phyloP scores from a whole-genome alignment of 129 eudicot genomes.

The Flaveria robusta region DNA sequence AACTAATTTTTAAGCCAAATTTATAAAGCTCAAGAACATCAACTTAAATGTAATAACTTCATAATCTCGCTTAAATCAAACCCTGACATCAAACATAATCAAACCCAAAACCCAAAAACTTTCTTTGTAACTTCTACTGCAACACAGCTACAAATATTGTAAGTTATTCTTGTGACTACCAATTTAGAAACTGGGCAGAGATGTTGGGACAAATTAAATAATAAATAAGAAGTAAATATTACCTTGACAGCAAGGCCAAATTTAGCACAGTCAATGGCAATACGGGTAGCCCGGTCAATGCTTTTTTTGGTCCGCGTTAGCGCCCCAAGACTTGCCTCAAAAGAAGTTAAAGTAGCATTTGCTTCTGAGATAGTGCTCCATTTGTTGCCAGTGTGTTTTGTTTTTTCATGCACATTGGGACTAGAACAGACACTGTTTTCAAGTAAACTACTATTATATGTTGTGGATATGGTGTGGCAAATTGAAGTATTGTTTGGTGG shows the following conservation, averaged over 20 bases:
- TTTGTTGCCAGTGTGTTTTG: conserved; percentile 45
- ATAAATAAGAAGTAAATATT: not conserved
- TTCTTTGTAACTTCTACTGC: not conserved
- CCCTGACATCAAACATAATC: not conserved
- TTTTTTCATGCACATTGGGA: conserved; percentile 49
- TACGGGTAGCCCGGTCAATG: conserved; percentile 86
- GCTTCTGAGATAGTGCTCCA: conserved; percentile 61
- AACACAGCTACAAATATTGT: not conserved
- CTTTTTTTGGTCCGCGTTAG: conserved; percentile 88
- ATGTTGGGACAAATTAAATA: not conserved
- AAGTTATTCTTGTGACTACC: not conserved
- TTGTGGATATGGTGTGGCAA: conserved; percentile 33
- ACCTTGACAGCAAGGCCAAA: conserved; percentile 88
- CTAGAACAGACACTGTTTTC: conserved; percentile 53
- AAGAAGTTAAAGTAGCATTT: conserved; percentile 57
- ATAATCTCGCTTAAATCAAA: not conserved
- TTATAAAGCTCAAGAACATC: not conserved
- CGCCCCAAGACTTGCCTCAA: conserved; percentile 63
- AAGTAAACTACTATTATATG: conserved; percentile 34
- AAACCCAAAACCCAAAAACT: not conserved
- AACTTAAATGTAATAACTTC: not conserved
- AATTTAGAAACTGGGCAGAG: not conserved
- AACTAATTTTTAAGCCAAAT: not conserved
- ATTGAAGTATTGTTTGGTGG: conserved; percentile 53
- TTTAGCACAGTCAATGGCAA: conserved; percentile 94